A percentile compares a stretch with the other conserved stretches of the same genome.
Conservation (phyloP, 192 early-diverging fungal species). For the Podila verticillata region DNA sequence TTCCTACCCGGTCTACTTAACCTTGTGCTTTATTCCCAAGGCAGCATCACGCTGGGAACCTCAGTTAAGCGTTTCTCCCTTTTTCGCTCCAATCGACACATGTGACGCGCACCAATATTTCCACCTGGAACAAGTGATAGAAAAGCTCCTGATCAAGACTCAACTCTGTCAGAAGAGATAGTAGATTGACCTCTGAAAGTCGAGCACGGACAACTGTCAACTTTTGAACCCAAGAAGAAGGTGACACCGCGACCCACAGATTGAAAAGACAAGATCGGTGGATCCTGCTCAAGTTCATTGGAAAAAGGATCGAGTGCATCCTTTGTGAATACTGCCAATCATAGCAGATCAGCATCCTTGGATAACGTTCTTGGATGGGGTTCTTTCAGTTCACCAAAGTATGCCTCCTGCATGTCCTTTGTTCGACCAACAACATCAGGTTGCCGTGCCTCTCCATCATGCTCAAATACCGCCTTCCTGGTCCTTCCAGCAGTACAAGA, state of each 20-base stretch:
- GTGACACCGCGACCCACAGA: conserved; percentile 10
- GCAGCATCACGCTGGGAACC: background rate
- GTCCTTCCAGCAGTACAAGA: conserved; percentile 3
- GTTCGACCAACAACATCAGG: conserved; percentile 18
- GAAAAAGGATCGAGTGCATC: conserved; percentile 12
- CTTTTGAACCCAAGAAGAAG: conserved; percentile 14
- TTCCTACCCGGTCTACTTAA: no score
- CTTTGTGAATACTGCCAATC: conserved; percentile 23
- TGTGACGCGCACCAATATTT: conserved; percentile 5
- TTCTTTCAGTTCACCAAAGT: conserved; percentile 18
- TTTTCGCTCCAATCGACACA: background rate
- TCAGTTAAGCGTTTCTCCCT: background rate
- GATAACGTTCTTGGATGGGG: conserved; percentile 12
- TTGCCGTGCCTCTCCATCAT: conserved; percentile 18
- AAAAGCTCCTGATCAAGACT: conserved; percentile 1
- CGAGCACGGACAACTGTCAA: conserved; percentile 17
- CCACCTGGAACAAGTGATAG: conserved; percentile 7
- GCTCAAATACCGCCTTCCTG: conserved; percentile 14
- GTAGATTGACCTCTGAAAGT: conserved; percentile 4
- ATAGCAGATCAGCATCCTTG: conserved; percentile 9
- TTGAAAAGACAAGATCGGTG: conserved; percentile 17
- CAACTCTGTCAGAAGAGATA: conserved; percentile 6
- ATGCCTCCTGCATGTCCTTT: conserved; percentile 11
- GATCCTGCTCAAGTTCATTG: conserved; percentile 9
- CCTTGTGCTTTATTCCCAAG: background rate